phyloP scores from a whole-genome alignment of 768 basidiomycete species.

The Russula virescens region DNA sequence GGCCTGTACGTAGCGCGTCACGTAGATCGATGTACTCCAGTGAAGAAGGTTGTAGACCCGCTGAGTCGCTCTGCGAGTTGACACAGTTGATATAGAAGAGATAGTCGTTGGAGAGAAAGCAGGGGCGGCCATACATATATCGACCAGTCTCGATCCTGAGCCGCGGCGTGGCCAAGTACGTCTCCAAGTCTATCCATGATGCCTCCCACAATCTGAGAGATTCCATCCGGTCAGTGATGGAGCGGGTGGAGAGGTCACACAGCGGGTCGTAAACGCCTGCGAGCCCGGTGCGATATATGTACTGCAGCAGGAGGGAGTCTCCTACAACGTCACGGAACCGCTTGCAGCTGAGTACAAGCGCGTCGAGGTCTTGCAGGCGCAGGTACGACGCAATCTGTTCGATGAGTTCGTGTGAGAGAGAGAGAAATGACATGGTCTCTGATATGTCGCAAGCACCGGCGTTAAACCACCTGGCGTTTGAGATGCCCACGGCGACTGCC shows the following conservation, averaged over 20 bases:
- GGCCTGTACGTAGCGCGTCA: too few species aligned
- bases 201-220: slow-evolving; percentile 13
- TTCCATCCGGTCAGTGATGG: slow-evolving; percentile 6
- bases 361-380: neutral
- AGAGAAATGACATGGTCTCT: too few species aligned
- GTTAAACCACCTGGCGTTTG: neutral
- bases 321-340: too few species aligned
- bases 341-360: too few species aligned
- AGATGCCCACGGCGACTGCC: slow-evolving; percentile 6
- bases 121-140: slow-evolving; percentile 13
- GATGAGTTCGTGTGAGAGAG: too few species aligned
- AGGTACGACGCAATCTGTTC: slow-evolving; percentile 6
- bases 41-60: too few species aligned
- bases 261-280: slow-evolving; percentile 11
- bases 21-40: too few species aligned
- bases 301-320: too few species aligned
- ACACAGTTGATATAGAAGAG: too few species aligned
- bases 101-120: slow-evolving; percentile 15
- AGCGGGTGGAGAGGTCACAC: neutral
- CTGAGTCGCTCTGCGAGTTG: too few species aligned
- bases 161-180: slow-evolving; percentile 1
- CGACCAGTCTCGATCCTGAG: slow-evolving; percentile 9
- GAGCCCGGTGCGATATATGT: neutral
- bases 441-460: neutral
- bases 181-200: slow-evolving; percentile 2